These are phyloP conservation scores for Hygrophila difformis DNA, from an alignment of 257 asterid genomes.

Conservation along the genomic window DNA sequence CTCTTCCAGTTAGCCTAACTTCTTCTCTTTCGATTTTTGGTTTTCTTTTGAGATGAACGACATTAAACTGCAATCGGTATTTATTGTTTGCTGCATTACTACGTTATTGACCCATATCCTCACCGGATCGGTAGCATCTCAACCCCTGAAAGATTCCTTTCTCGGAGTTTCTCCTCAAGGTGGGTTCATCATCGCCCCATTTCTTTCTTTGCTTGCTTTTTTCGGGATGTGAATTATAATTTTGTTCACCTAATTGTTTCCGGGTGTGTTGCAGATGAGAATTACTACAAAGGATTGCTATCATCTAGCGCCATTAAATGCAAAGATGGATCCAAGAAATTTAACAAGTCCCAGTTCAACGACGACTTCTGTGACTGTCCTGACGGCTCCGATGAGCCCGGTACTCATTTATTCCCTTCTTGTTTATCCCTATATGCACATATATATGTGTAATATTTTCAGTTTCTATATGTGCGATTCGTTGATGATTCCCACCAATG, in stretches of 20 bases:
- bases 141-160: constrained; percentile 21
- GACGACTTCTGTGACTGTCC: constrained; percentile 95
- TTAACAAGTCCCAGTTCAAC: constrained; percentile 65
- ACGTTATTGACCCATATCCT: constrained; percentile 14
- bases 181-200: constrained; percentile 8
- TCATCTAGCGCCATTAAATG: constrained; percentile 54
- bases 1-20: neutral
- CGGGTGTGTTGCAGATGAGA: constrained; percentile 48
- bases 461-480: too few species aligned
- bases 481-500: neutral
- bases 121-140: constrained; percentile 37
- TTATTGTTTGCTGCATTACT: constrained; percentile 22
- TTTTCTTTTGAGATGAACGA: constrained; percentile 22
- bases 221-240: neutral
- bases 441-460: too few species aligned
- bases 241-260: neutral
- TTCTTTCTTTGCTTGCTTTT: neutral
- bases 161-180: constrained; percentile 73
- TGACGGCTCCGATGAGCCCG: constrained; percentile 99
- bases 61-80: constrained; percentile 10
- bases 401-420: constrained; percentile 25
- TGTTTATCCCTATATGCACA: too few species aligned
- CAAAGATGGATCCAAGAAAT: constrained; percentile 70
- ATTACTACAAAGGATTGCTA: constrained; percentile 40
- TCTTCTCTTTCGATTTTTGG: neutral